These are phyloP conservation scores for Xylaria grammica DNA, from an alignment of 495 filamentous ascomycete species.

Conservation along the genomic window DNA sequence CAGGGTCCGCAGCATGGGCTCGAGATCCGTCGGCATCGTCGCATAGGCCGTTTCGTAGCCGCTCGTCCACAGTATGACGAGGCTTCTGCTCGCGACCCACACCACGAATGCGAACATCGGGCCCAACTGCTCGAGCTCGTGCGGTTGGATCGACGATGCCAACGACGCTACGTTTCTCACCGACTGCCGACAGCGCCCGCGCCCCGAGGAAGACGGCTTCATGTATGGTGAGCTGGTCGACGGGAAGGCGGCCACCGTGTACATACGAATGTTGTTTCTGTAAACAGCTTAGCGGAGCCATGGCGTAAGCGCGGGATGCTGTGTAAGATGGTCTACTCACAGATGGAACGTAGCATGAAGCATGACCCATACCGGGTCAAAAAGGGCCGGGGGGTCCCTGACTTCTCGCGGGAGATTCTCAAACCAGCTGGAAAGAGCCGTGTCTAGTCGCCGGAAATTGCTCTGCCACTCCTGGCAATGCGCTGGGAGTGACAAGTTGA, in stretches of 20 bases:
- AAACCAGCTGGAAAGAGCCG: background rate
- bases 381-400: background rate
- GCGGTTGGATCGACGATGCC: background rate
- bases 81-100: background rate
- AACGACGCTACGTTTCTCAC: background rate
- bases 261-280: conserved; percentile 12
- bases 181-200: background rate
- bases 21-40: background rate
- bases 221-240: conserved; percentile 1
- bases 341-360: conserved; percentile 6
- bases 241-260: conserved; percentile 4
- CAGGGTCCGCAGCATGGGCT: background rate
- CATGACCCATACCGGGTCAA: conserved; percentile 5
- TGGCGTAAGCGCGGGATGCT: background rate
- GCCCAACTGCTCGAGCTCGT: background rate
- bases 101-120: conserved; percentile 8
- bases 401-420: conserved; percentile 4
- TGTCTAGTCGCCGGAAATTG: conserved; percentile 5
- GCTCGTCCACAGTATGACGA: conserved; percentile 5
- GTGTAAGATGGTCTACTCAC: background rate
- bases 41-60: conserved; percentile 1
- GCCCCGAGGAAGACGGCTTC: background rate
- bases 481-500: conserved; percentile 11
- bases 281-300: background rate
- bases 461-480: conserved; percentile 12